These are phyloP conservation scores for Skeletonema menzelii DNA, from an alignment of 108 stramenopile genomes.

Conservation along the genomic window DNA sequence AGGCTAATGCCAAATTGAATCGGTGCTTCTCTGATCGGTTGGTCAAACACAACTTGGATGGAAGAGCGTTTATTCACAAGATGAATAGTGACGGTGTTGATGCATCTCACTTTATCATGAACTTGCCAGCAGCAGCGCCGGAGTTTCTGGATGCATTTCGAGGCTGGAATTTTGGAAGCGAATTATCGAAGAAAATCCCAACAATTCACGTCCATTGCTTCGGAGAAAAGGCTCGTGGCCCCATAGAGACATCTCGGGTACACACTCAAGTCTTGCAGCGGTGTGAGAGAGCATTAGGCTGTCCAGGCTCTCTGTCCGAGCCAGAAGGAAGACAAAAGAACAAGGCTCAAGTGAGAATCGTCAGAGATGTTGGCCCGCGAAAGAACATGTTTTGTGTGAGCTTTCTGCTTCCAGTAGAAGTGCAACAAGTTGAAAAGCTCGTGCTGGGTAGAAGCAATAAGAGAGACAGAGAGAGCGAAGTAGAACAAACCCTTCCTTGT, in stretches of 20 bases:
- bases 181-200: constrained; percentile 27
- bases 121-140: constrained; percentile 91
- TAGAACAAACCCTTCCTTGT: not conserved
- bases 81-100: constrained; percentile 53
- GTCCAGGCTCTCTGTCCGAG: constrained; percentile 42
- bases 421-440: constrained; percentile 32
- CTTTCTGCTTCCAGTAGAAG: constrained; percentile 65
- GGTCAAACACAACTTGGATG: constrained; percentile 88
- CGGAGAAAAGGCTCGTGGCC: constrained; percentile 52
- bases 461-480: not conserved
- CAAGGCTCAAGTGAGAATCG: constrained; percentile 50
- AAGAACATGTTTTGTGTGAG: constrained; percentile 89
- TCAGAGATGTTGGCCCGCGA: constrained; percentile 81
- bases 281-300: constrained; percentile 70
- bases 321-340: constrained; percentile 8
- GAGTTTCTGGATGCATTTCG: constrained; percentile 95
- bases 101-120: constrained; percentile 93
- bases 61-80: constrained; percentile 76
- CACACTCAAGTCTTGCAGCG: constrained; percentile 50
- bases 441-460: not conserved
- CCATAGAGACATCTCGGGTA: constrained; percentile 36
- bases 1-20: constrained; percentile 79
- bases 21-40: constrained; percentile 64
- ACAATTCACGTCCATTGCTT: constrained; percentile 87
- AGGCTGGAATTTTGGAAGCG: constrained; percentile 52